Evolutionary conservation across 1,284 basidiomycete species (phyloP).

Genomic region (Pascua sp.): DNA sequence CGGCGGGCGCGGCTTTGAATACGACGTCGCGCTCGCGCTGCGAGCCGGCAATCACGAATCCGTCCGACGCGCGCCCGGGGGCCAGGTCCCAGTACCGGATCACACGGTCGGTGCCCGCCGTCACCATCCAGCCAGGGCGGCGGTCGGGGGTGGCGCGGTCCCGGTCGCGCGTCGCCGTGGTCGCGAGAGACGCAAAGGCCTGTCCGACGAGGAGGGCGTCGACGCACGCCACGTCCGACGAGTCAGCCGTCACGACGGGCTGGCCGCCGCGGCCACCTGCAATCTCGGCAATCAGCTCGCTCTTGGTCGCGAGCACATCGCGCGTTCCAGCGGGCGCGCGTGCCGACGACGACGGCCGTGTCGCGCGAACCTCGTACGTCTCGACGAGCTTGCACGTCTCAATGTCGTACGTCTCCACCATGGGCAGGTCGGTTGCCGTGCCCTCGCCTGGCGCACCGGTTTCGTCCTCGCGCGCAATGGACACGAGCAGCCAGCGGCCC

Average conservation of each 20-base stretch:
- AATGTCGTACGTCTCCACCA: conserved; percentile 48
- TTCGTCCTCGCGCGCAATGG: conserved; percentile 55
- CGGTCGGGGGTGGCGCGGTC: not conserved
- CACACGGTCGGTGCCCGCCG: conserved; percentile 44
- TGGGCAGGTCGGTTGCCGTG: conserved; percentile 9
- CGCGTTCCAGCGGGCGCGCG: conserved; percentile 1
- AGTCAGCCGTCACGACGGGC: conserved; percentile 13
- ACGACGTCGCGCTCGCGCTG: conserved; percentile 43
- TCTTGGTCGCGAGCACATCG: conserved; percentile 27
- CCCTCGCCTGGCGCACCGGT: conserved; percentile 7
- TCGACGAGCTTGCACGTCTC: conserved; percentile 50
- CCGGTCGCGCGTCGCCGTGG: conserved; percentile 14
- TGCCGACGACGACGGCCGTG: conserved; percentile 13
- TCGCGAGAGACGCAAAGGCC: conserved; percentile 25
- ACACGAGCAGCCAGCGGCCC: conserved; percentile 84
- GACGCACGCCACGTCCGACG: conserved; percentile 14
- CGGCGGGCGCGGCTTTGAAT: conserved; percentile 27
- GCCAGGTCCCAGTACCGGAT: conserved; percentile 46
- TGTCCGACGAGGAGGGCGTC: conserved; percentile 32
- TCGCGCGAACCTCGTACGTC: conserved; percentile 33
- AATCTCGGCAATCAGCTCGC: conserved; percentile 30
- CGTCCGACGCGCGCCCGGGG: conserved; percentile 17
- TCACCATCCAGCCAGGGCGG: conserved; percentile 37
- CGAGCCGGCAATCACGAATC: conserved; percentile 45
- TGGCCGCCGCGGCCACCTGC: conserved; percentile 15